A percentile compares a stretch with the other conserved stretches of the same genome.
Conservation (phyloP, 2,329 filamentous ascomycete species). For the Clonostachys rosea region DNA sequence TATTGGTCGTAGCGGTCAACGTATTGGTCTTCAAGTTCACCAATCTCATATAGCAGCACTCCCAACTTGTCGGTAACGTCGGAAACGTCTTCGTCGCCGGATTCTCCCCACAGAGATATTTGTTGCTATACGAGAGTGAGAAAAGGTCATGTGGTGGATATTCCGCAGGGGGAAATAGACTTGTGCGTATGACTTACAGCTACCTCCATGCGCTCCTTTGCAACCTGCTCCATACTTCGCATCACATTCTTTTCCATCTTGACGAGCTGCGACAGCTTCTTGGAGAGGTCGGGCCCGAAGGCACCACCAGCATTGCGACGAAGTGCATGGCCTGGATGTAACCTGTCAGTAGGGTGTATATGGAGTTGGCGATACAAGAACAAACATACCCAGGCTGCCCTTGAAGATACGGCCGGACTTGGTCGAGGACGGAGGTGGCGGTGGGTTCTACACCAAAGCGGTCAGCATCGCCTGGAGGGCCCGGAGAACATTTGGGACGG, state of each 20-base stretch:
- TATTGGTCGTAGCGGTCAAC: conserved; percentile 99
- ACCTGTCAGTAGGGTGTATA: background rate
- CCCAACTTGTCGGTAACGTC: conserved; percentile 99
- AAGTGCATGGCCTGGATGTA: conserved; percentile 54
- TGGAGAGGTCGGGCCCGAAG: conserved; percentile 82
- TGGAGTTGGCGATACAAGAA: background rate
- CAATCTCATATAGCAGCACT: conserved; percentile 96
- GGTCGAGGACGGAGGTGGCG: conserved; percentile 84
- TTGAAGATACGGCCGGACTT: conserved; percentile 88
- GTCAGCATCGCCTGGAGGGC: background rate
- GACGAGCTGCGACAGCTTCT: conserved; percentile 95
- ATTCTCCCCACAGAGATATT: conserved; percentile 96
- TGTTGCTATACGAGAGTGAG: conserved; percentile 66
- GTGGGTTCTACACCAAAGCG: conserved; percentile 66
- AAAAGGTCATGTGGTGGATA: background rate
- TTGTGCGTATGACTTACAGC: conserved; percentile 60
- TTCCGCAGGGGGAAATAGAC: background rate
- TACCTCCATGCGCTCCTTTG: conserved; percentile 96
- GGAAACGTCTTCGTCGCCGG: conserved; percentile 93
- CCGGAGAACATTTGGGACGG: background rate
- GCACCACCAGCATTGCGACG: conserved; percentile 71
- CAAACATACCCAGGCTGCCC: conserved; percentile 69
- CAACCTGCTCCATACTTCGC: conserved; percentile 94
- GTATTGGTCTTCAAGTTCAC: conserved; percentile 96
- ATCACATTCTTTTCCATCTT: conserved; percentile 99